Percentiles rank a stretch among this genome's conserved stretches.
phyloP scores from a whole-genome alignment of 164 flowering plant genomes.

The Macadamia integrifolia region DNA sequence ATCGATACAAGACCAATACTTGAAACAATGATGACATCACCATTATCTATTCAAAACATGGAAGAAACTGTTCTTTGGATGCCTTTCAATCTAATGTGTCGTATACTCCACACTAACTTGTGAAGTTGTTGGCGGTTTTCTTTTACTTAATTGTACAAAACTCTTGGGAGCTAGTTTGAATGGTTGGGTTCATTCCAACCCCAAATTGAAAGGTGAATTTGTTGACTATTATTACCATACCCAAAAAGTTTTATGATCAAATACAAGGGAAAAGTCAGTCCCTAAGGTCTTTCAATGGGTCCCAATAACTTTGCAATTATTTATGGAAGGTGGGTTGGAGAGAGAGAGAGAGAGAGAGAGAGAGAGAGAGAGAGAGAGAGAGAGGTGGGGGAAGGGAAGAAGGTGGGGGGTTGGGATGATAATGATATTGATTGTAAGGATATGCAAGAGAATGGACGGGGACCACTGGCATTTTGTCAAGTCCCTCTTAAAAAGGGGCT shows the following conservation, averaged over 20 bases:
- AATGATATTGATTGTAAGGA: not conserved
- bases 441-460: not conserved
- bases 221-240: no score
- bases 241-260: no score
- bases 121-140: not conserved
- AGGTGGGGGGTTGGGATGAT: not conserved
- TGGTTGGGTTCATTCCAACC: no score
- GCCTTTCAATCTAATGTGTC: not conserved
- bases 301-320: not conserved
- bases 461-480: not conserved
- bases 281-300: not conserved
- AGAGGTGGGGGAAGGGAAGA: not conserved
- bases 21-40: no score
- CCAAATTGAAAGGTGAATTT: no score
- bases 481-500: not conserved
- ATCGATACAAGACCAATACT: no score
- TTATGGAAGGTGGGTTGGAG: not conserved
- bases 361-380: conserved; percentile 5
- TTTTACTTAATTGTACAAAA: no score
- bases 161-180: no score
- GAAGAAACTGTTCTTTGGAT: not conserved
- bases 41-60: no score
- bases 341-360: conserved; percentile 4
- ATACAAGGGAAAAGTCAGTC: not conserved
- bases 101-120: not conserved